A percentile compares a stretch with the other conserved stretches of the same genome.
Evolutionary conservation across 306 rosid genomes (phyloP).

Genomic region (Leucaena leucocephala): DNA sequence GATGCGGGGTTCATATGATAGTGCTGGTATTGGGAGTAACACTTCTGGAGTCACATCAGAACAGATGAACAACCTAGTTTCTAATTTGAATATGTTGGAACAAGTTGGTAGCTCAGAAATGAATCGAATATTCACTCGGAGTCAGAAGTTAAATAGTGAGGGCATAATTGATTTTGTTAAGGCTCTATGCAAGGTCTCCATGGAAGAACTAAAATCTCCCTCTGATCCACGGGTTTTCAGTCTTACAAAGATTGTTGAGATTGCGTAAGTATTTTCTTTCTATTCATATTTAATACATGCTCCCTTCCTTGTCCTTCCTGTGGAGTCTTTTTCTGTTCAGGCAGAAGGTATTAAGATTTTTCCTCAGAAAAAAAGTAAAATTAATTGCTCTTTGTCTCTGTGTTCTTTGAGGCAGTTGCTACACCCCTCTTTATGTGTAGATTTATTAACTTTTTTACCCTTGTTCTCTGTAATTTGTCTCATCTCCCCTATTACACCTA

Average conservation of each 20-base stretch:
- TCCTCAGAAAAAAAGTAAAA: conserved; percentile 1
- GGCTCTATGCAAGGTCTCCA: conserved; percentile 96
- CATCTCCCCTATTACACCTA: background rate
- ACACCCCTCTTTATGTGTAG: conserved; percentile 23
- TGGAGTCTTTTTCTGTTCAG: background rate
- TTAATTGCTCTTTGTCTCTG: conserved; percentile 6
- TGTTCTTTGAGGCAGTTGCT: conserved; percentile 22
- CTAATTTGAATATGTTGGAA: conserved; percentile 95
- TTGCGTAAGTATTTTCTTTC: conserved; percentile 75
- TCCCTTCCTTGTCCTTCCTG: conserved; percentile 26
- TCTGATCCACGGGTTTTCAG: conserved; percentile 99
- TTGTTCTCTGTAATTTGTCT: conserved; percentile 19
- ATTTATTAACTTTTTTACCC: conserved; percentile 5
- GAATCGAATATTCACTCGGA: conserved; percentile 94
- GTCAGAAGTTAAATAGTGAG: conserved; percentile 97
- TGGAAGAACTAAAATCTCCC: conserved; percentile 92
- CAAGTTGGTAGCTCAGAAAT: conserved; percentile 99
- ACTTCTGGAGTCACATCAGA: conserved; percentile 88
- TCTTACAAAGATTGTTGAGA: conserved; percentile 99
- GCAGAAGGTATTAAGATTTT: conserved; percentile 9
- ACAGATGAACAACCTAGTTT: conserved; percentile 91
- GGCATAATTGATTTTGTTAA: conserved; percentile 95
- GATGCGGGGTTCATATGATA: conserved; percentile 97
- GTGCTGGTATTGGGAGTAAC: conserved; percentile 94
- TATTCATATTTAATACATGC: conserved; percentile 33